Conservation (phyloP, 768 basidiomycete genomes). For the Porpolomopsis calyptriformis region DNA sequence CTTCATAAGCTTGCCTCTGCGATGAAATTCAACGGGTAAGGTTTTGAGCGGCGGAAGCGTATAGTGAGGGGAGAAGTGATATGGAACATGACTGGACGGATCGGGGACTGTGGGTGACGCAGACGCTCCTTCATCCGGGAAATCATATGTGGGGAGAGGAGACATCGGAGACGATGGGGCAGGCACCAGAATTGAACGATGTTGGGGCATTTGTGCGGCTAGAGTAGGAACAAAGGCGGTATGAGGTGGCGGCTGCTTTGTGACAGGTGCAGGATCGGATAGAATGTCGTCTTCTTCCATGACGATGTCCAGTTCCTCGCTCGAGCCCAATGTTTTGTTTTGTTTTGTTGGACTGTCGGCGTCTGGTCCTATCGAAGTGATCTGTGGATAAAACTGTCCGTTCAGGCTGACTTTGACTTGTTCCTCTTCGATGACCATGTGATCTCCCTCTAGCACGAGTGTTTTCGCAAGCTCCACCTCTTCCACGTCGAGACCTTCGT, state of each 20-base stretch:
- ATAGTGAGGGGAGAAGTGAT: conserved; percentile 31
- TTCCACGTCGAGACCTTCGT: no score
- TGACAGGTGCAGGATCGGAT: background rate
- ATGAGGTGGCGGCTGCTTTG: background rate
- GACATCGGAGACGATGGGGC: conserved; percentile 26
- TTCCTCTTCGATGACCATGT: no score
- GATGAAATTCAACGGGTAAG: conserved; percentile 40
- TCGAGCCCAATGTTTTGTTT: no score
- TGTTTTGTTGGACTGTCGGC: no score
- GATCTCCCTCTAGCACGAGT: no score
- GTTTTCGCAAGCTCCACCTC: no score
- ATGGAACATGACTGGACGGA: conserved; percentile 12
- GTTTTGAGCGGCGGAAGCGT: conserved; percentile 38
- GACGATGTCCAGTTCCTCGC: background rate
- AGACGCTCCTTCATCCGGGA: conserved; percentile 15
- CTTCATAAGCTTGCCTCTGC: conserved; percentile 37
- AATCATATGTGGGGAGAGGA: conserved; percentile 20
- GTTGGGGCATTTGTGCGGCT: background rate
- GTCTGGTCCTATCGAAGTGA: no score
- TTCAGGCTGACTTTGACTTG: no score
- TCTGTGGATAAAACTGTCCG: no score
- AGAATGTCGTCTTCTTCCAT: background rate
- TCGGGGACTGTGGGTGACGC: conserved; percentile 10
- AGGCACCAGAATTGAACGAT: conserved; percentile 19
- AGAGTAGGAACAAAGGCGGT: background rate